phyloP scores from a whole-genome alignment of 1,284 basidiomycete species.

The Coniophora puteana region DNA sequence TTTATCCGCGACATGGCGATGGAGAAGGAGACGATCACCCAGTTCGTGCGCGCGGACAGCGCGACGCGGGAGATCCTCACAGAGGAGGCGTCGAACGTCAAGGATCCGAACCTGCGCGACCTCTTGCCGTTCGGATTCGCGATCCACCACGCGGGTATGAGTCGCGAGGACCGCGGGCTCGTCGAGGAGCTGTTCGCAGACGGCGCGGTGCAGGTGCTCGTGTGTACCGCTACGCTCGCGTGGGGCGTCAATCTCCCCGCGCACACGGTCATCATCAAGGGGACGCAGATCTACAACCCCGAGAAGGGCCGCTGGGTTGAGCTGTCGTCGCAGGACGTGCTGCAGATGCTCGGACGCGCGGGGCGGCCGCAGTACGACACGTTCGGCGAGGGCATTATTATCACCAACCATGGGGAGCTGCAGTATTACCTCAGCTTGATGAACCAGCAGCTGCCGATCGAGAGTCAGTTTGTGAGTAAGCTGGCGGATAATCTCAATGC shows the following conservation, averaged over 20 bases:
- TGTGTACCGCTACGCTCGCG: slow-evolving; percentile 96
- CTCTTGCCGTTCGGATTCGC: slow-evolving; percentile 95
- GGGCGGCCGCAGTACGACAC: slow-evolving; percentile 98
- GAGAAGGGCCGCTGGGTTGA: slow-evolving; percentile 99
- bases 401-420: slow-evolving; percentile 95
- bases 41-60: slow-evolving; percentile 91
- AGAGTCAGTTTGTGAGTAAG: slow-evolving; percentile 91
- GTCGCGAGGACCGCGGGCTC: slow-evolving; percentile 86
- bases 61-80: slow-evolving; percentile 86
- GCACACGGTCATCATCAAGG: slow-evolving; percentile 99
- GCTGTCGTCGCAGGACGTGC: slow-evolving; percentile 92
- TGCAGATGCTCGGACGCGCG: slow-evolving; percentile 98
- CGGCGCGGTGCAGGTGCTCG: slow-evolving; percentile 90
- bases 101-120: slow-evolving; percentile 85
- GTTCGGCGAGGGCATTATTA: slow-evolving; percentile 97
- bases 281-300: slow-evolving; percentile 98
- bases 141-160: slow-evolving; percentile 99
- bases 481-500: slow-evolving; percentile 97
- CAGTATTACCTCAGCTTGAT: slow-evolving; percentile 95
- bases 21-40: slow-evolving; percentile 94
- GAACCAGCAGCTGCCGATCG: slow-evolving; percentile 96
- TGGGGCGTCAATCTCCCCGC: slow-evolving; percentile 99
- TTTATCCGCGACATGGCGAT: slow-evolving; percentile 95
- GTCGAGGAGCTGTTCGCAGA: slow-evolving; percentile 96
- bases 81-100: slow-evolving; percentile 81